Evolutionary conservation across 495 filamentous ascomycete genomes (phyloP).

Genomic region (Emericellopsis terricola): DNA sequence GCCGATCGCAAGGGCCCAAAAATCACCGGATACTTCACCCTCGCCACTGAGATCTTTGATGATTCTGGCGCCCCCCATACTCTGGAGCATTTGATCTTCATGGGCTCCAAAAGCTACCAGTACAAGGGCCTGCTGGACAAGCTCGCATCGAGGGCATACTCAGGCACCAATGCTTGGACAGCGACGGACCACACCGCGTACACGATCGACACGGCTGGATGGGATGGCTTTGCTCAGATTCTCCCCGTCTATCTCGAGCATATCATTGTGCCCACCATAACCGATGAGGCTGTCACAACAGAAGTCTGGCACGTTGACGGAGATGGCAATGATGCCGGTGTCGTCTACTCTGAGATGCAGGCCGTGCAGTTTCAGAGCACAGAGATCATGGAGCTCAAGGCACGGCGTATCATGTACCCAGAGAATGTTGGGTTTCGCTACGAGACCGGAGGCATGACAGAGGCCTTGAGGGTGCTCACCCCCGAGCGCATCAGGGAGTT

Average conservation of each 20-base stretch:
- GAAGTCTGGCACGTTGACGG: conserved; percentile 95
- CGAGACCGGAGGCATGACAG: conserved; percentile 95
- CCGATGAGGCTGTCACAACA: conserved; percentile 82
- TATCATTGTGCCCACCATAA: conserved; percentile 75
- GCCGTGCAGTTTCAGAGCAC: conserved; percentile 66
- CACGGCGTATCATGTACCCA: conserved; percentile 67
- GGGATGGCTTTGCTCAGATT: conserved; percentile 90
- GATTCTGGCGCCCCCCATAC: conserved; percentile 94
- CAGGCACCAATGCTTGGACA: conserved; percentile 91
- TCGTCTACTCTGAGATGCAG: conserved; percentile 99
- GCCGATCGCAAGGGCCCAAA: conserved; percentile 88
- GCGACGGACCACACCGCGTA: conserved; percentile 93
- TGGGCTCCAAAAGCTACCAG: conserved; percentile 86
- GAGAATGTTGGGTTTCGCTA: conserved; percentile 83
- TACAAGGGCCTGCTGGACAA: conserved; percentile 94
- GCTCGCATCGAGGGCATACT: conserved; percentile 82
- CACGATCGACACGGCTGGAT: conserved; percentile 82
- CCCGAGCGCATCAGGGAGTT: conserved; percentile 81
- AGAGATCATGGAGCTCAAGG: conserved; percentile 71
- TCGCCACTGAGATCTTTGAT: conserved; percentile 95
- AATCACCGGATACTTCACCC: conserved; percentile 80
- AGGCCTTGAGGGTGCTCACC: conserved; percentile 66
- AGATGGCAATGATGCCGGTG: conserved; percentile 83
- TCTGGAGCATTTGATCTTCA: conserved; percentile 90
- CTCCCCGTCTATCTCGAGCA: conserved; percentile 93